Percentiles rank a stretch among this genome's conserved stretches.
Conservation (phyloP, 257 asterid species). For the Lithospermum erythrorhizon region DNA sequence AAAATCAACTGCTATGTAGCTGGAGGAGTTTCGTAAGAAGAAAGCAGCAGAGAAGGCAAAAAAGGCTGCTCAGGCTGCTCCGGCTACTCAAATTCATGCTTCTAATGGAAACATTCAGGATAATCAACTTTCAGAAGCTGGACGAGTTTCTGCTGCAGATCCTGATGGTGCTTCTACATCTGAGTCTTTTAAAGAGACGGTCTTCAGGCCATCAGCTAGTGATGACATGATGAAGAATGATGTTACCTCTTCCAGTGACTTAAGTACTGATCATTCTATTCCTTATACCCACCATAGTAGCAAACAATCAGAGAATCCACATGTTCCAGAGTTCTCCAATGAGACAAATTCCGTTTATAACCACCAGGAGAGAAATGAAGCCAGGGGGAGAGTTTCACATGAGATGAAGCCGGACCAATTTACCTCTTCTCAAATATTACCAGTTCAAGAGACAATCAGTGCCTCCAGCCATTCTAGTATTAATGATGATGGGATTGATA, state of each 20-base stretch:
- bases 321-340: slow-evolving; percentile 24
- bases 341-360: slow-evolving; percentile 20
- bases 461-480: slow-evolving; percentile 23
- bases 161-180: slow-evolving; percentile 44
- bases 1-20: slow-evolving; percentile 23
- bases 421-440: slow-evolving; percentile 18
- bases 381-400: slow-evolving; percentile 26
- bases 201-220: slow-evolving; percentile 24
- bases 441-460: slow-evolving; percentile 21
- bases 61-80: slow-evolving; percentile 29
- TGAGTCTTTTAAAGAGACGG: slow-evolving; percentile 32
- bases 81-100: slow-evolving; percentile 28
- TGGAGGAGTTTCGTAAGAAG: slow-evolving; percentile 84
- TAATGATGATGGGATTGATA: slow-evolving; percentile 16
- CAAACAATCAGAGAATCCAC: slow-evolving; percentile 6
- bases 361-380: slow-evolving; percentile 20
- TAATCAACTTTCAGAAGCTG: slow-evolving; percentile 36
- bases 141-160: slow-evolving; percentile 27
- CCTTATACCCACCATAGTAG: slow-evolving; percentile 18
- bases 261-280: slow-evolving; percentile 19
- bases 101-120: slow-evolving; percentile 33
- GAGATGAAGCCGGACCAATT: slow-evolving; percentile 18
- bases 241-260: slow-evolving; percentile 16
- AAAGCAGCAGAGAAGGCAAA: slow-evolving; percentile 73
- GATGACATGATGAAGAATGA: slow-evolving; percentile 15